Base-by-base conservation (phyloP, 371 early-diverging fungal genomes). In the Mucor mucedo region DNA sequence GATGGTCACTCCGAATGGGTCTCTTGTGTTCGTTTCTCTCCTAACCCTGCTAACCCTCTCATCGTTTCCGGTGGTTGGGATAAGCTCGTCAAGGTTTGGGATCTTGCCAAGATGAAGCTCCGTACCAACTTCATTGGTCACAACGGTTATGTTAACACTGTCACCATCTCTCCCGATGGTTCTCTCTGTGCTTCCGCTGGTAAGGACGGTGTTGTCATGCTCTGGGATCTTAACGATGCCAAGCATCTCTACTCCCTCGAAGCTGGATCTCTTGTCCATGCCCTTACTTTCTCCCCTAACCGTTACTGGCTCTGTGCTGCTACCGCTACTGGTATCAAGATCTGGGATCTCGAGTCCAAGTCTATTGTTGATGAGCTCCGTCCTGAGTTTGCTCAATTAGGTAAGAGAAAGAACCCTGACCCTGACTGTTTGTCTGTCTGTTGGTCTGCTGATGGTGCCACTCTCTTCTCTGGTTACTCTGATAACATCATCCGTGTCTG, bases 221-320 rank as follows among this genome's bases (percentile, higher is more conserved):
- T 99, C 63, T 98, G 98, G 99, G 99, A 99, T 79, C 88, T 99
- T 71, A 98, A 98, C 89, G 98, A 98, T 73, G 93, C 93, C 88
- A 97, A 98, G 93, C 98, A 98, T 94, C 85, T 98, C 73, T 98
- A 98, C 95, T 94, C 97, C 66, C 89, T 98, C 68, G 97, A 97
- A 78, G 96, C 96, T 77, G 94, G 91, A 67, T 94, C 94, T 80
- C 80, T 87, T 72, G 94, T 99, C 90, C 93, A 98, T 87, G 92
- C 98, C 76, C 88, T 99, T 63, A 91, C 91, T 82, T 99, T 99
- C 94, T 95, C 96, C 65, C 97, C 98, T 78, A 98, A 98, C 95
- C 93, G 98, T 69, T 98, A 98, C 98, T 99, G 99, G 99, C 90
- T 99, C 75, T 95, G 96, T 87, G 98, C 98, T 76, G 99, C 98